Conservation (phyloP, 306 rosid genomes). For the Rubus parviflorus region DNA sequence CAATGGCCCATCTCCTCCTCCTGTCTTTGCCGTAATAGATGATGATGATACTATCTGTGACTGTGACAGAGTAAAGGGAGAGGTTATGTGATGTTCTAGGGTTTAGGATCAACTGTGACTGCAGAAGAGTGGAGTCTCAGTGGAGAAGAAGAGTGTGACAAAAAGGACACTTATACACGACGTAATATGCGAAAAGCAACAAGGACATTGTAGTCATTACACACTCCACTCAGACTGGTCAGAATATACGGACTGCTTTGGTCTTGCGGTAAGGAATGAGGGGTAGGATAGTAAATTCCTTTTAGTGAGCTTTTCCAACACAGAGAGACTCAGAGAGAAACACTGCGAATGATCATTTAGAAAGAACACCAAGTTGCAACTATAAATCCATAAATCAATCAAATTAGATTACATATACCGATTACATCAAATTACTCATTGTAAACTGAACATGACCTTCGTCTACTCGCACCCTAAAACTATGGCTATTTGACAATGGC, state of each 20-base stretch:
- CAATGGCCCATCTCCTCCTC: slow-evolving; percentile 32
- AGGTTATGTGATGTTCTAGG: background rate
- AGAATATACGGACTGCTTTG: no score
- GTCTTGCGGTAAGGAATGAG: no score
- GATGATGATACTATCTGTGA: no score
- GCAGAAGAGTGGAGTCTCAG: background rate
- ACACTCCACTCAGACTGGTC: background rate
- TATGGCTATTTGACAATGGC: slow-evolving; percentile 10
- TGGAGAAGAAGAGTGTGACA: background rate
- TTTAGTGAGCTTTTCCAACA: no score
- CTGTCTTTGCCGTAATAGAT: no score
- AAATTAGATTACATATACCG: slow-evolving; percentile 2
- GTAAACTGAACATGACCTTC: slow-evolving; percentile 1
- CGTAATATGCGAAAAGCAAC: background rate
- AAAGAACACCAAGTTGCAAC: background rate
- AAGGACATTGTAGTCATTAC: background rate
- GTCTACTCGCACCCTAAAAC: slow-evolving; percentile 3
- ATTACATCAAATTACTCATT: background rate
- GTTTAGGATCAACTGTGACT: background rate
- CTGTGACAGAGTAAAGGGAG: background rate
- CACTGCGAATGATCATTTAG: no score
- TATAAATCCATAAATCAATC: background rate
- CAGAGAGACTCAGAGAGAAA: no score
- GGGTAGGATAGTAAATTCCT: no score
- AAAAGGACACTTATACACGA: background rate